Conservation (phyloP, 257 asterid species). For the Petrea volubilis region DNA sequence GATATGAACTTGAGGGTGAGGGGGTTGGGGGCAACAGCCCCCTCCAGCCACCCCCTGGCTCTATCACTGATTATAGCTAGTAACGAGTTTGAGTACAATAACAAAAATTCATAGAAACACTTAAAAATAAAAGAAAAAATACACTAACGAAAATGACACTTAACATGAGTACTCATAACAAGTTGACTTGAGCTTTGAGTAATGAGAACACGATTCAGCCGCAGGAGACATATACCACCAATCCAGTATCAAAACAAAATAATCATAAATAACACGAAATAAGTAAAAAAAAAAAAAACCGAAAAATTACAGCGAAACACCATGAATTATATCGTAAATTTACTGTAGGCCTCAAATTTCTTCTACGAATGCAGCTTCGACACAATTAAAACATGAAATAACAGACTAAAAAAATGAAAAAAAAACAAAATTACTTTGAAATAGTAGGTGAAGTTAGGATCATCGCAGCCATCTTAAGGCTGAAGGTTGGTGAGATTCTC, state of each 20-base stretch:
- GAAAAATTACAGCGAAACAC: not conserved
- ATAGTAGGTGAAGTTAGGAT: conserved; percentile 65
- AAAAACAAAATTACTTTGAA: conserved; percentile 66
- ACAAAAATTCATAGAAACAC: too few relatives aligned
- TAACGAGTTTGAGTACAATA: too few relatives aligned
- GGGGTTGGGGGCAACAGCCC: too few relatives aligned
- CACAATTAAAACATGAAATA: not conserved
- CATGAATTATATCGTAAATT: not conserved
- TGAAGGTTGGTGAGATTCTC: conserved; percentile 76
- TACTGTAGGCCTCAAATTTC: not conserved
- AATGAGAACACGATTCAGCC: too few relatives aligned
- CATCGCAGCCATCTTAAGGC: conserved; percentile 82
- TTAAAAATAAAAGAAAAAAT: too few relatives aligned
- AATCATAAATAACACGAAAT: not conserved
- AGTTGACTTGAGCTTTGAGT: too few relatives aligned
- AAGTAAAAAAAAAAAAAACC: not conserved
- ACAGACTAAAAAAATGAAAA: not conserved
- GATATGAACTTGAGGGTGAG: too few relatives aligned
- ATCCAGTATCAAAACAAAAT: not conserved
- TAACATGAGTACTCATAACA: too few relatives aligned
- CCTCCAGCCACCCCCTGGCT: too few relatives aligned
- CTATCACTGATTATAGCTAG: too few relatives aligned
- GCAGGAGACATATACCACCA: too few relatives aligned
- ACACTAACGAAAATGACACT: too few relatives aligned
- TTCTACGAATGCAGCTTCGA: not conserved